Base-by-base conservation (phyloP, 73 alveolate genomes). In the Tetrahymena malaccensis region DNA sequence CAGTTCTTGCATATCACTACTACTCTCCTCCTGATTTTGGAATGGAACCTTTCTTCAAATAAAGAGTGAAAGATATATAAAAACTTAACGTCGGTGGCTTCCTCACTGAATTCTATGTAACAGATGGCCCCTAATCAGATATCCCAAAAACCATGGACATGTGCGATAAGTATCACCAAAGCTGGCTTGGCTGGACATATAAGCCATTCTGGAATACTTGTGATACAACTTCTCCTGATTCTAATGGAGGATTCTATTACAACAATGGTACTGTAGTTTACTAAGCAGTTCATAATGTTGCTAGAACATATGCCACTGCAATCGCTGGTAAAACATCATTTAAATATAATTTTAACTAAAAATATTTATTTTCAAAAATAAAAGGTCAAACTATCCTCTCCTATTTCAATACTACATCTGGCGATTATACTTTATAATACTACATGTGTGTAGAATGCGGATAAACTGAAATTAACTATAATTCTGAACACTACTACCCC, bases 111-210 rank as follows among this genome's bases (percentile, higher is more conserved):
- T 94, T 94, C 21, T 95, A 96, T 40, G 96, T 96, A 4, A 85
- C 96, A 0, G 93, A 38, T 94, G 96, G 93, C 11, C 25, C 96
- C 16, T 93, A 93, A 85, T 16, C 25, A 27, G 93, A 93, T 93
- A 96, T 94, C 35, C 25, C 34, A 13, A 96, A 94, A 21, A 94
- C 93, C 17, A 40, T 85, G 35, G 58, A 85, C 15, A 96, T 94
- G 43, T 85, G 96, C 16, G 85, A 94, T 85, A 96, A 95, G 19
- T 94, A 96, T 22, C 94, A 94, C 50, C n/a, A 94, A 25, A 35
- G 93, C 43, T 43, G 93, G 44, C 94, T 94, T 9, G 95, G 96
- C 5, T 94, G 96, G 96, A 55, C 96, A 33, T 94, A 94, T 27
- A 85, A 96, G 96, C 89, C 55, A 34, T 94, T 89, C 34, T 38